Evolutionary conservation across 2,329 filamentous ascomycete species (phyloP), one percentile per base, ranked within the genome.

Genomic region (Monilinia vaccinii-corymbosi): DNA sequence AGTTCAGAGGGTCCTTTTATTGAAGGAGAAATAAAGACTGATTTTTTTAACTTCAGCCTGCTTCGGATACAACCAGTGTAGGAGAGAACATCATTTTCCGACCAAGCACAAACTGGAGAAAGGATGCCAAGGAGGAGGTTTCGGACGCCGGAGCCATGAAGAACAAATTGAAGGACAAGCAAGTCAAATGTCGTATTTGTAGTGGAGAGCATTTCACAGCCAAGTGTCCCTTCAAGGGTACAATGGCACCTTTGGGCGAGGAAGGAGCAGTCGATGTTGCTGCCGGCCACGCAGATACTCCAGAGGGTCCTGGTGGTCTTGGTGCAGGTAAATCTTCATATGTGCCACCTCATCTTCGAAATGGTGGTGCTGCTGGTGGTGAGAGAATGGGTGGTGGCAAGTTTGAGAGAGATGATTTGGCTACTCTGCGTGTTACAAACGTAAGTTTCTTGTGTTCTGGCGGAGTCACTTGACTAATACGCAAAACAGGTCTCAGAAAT

Each of bases 131-230:
- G 77, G 88, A 88, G 74, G 89, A 93, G 78, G 82, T 84, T 77
- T 83, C 82, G 71, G 88, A 89, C 75, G 85, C 87, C 70, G 84
- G 88, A 77, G 81, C 81, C 70, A 83, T 88, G 78, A 89, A 89
- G 78, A 84, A 87, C 73, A 87, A 89, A 79, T 82, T 97, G 72
- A 96, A 94, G 84, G 92, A 97, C 80, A 96, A 97, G 85, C 95
- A 97, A 81, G 95, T 99, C 81, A 97, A 97, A 84, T 99, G 94
- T 78, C 89, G 94, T 82, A 97, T 99, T 74, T 99, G 94, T 80
- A 89, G 87, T 74, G 94, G 93, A 73, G 94, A 99, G 81, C 94
- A 99, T 85, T 99, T 97, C 82, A 99, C 94, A 46, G 93, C 93
- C 68, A 88, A 94, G 75, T 99, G 94, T 85, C 94, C 94, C 40